These are phyloP conservation scores for Neurospora africana DNA, from an alignment of 495 filamentous ascomycete genomes.

Conservation along the genomic window DNA sequence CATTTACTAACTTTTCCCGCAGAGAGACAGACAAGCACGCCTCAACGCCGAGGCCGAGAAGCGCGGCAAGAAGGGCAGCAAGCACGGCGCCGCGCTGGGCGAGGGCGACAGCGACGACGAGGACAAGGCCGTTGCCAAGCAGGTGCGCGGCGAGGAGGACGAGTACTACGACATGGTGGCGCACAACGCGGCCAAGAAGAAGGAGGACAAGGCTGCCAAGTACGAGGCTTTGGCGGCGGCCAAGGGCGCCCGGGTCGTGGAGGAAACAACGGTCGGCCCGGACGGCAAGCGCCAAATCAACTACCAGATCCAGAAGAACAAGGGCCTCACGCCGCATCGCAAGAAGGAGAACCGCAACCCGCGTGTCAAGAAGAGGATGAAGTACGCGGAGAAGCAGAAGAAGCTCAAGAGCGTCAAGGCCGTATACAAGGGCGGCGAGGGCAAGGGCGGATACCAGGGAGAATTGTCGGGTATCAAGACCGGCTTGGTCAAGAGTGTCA, in stretches of 20 bases:
- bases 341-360: conserved; percentile 93
- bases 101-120: conserved; percentile 53
- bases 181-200: conserved; percentile 56
- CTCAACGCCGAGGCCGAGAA: conserved; percentile 80
- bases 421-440: conserved; percentile 80
- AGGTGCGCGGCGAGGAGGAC: conserved; percentile 49
- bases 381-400: conserved; percentile 89
- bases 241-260: conserved; percentile 44
- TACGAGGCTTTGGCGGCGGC: conserved; percentile 35
- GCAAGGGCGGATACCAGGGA: conserved; percentile 77
- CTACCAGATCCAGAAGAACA: conserved; percentile 94
- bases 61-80: conserved; percentile 57
- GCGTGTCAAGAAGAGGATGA: conserved; percentile 92
- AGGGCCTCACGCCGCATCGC: conserved; percentile 76
- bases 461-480: conserved; percentile 94
- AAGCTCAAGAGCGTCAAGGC: conserved; percentile 76
- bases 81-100: conserved; percentile 49
- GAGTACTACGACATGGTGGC: conserved; percentile 86
- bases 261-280: conserved; percentile 48
- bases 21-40: conserved; percentile 67
- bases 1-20: conserved; percentile 3
- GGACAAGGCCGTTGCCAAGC: conserved; percentile 32
- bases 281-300: conserved; percentile 84
- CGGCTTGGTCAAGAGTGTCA: conserved; percentile 83
- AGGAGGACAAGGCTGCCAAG: conserved; percentile 53